These are phyloP conservation scores for Zymoseptoria brevis DNA, from an alignment of 2,329 filamentous ascomycete genomes.

Conservation along the genomic window DNA sequence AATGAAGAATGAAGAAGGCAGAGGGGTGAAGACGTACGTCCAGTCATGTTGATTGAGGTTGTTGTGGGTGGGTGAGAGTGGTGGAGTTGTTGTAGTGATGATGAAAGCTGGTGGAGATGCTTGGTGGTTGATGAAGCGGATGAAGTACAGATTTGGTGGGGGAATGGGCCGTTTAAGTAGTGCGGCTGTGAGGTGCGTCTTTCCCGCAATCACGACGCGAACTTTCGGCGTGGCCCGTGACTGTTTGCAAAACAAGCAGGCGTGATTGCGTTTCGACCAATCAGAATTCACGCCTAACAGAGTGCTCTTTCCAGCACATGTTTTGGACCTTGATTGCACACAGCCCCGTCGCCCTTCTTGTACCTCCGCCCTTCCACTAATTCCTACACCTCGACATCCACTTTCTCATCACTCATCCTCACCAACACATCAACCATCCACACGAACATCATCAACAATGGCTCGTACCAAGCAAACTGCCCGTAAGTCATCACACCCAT, in stretches of 20 bases:
- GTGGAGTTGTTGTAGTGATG: slow-evolving; percentile 18
- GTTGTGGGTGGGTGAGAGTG: slow-evolving; percentile 14
- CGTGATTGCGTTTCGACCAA: not conserved
- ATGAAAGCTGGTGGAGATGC: slow-evolving; percentile 18
- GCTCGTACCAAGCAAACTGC: slow-evolving; percentile 50
- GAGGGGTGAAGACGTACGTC: slow-evolving; percentile 36
- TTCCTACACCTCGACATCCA: slow-evolving; percentile 4
- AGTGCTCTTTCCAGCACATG: slow-evolving; percentile 1
- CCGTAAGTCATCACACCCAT: slow-evolving; percentile 37
- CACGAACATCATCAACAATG: slow-evolving; percentile 35
- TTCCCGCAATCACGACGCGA: not conserved
- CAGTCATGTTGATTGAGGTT: slow-evolving; percentile 42
- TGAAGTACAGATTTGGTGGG: slow-evolving; percentile 18
- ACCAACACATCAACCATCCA: slow-evolving; percentile 22
- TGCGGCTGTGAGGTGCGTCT: slow-evolving; percentile 1
- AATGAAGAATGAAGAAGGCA: slow-evolving; percentile 1
- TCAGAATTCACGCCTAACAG: not conserved
- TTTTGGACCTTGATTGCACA: not conserved
- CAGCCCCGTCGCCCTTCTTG: slow-evolving; percentile 11
- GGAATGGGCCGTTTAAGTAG: slow-evolving; percentile 5
- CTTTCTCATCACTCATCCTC: slow-evolving; percentile 14
- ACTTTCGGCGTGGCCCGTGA: not conserved
- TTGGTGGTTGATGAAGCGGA: slow-evolving; percentile 19
- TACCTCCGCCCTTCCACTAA: slow-evolving; percentile 12
- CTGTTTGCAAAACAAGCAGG: not conserved